Base-by-base conservation (phyloP, 2,329 filamentous ascomycete species). In the Fusarium falciforme region DNA sequence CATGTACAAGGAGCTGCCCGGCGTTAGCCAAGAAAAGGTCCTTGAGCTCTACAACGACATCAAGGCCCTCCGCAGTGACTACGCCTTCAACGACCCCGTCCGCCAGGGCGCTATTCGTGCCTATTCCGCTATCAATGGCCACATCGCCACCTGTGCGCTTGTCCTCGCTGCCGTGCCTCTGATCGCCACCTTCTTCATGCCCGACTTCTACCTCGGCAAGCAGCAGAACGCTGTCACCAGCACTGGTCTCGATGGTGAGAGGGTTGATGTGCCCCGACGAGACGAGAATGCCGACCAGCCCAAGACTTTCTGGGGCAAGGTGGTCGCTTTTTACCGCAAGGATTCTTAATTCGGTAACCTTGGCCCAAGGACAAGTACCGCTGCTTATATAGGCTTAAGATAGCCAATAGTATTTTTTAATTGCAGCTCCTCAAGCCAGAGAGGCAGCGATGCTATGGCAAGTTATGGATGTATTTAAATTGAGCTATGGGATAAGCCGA, bases 161-260 rank as follows among this genome's bases (percentile, higher is more conserved):
- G 66, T 71, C 5, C 68, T 85, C 17, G 75, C 81, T 31, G 65
- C 58, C 17, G 64, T 85, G 0, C 79, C 83, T 1, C 49, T 83
- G 0, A 58, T 84, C 31, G 82, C 81, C 5, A 75, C 82, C 1
- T 75, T 85, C 25, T 84, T 83, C 71, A 84, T 85, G 83, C 83
- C 84, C 52, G 79, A 85, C 77, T 85, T 70, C 72, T 82, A 81
- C 59, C 75, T 82, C 2, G 82, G 81, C 67, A 79, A 80, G 72
- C 77, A 80, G 64, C 80, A 82, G 72, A 81, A 82, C 25, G 80
- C 80, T 9, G 79, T 77, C n/a, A 81, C 71, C 6, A 81, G 80
- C 71, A 82, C 66, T 31, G 80, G 80, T 62, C 77, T 82, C 2
- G 80, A 81, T 59, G 80, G 80, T 4, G 76, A 80, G 62, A 11